These are phyloP conservation scores for Eucalyptus albens DNA, from an alignment of 345 rosid species.

Conservation along the genomic window DNA sequence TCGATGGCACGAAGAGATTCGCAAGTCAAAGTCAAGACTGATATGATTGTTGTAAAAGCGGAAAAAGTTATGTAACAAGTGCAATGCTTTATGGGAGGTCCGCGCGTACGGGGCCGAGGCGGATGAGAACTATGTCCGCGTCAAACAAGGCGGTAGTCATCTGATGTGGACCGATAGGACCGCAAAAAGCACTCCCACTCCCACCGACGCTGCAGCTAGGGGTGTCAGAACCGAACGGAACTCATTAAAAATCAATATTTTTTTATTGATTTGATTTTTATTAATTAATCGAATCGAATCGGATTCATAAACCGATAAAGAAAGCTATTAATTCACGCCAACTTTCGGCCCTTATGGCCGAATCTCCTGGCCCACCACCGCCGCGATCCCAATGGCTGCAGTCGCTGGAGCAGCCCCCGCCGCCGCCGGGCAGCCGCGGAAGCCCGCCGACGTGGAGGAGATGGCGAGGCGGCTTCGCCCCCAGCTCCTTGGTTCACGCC, in stretches of 20 bases:
- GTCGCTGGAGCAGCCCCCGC: neutral
- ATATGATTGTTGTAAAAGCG: too few relatives aligned
- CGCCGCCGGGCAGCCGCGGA: too few relatives aligned
- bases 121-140: neutral
- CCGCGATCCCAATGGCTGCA: neutral
- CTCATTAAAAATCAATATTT: too few relatives aligned
- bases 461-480: slow-evolving; percentile 6
- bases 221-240: too few relatives aligned
- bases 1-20: too few relatives aligned
- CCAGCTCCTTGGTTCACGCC: slow-evolving; percentile 48
- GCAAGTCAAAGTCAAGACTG: too few relatives aligned
- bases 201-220: too few relatives aligned
- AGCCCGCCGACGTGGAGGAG: neutral
- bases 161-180: neutral
- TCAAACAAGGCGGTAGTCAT: neutral
- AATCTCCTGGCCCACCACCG: neutral
- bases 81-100: neutral
- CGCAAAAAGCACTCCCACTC: too few relatives aligned
- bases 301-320: neutral
- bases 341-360: neutral
- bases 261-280: too few relatives aligned
- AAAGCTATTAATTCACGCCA: neutral
- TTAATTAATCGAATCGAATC: fast-evolving
- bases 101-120: neutral
- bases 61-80: neutral